Evolutionary conservation across 345 rosid genomes (phyloP), one percentile per base, ranked within the genome.

Genomic region (Clausena lansium): DNA sequence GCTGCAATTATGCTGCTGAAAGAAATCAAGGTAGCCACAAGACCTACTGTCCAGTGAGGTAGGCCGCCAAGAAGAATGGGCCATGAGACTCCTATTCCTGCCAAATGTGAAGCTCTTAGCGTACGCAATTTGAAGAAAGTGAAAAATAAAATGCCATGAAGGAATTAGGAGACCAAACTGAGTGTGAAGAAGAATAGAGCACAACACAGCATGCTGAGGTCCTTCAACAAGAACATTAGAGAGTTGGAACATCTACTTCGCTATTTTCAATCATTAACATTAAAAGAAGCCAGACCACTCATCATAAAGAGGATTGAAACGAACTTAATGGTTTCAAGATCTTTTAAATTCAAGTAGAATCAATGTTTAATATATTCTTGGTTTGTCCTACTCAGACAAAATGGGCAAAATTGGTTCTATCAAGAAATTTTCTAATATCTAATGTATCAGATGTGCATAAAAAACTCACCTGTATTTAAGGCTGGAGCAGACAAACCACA

Each of bases 31-130:
- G 97, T 83, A 2, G 97, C 96, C 63, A 93, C 98, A 73, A 95
- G 97, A 73, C 99, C 99, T 35, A 93, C 96, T 0, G 97, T 93
- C 99, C 99, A 95, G 67, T 93, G 98, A 78, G 88, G 87, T 86
- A 88, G 94, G 35, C 98, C 98, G 58, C 97, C 98, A 38, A 93
- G 88, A 80, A 93, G 85, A 80, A 79, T 36, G 9, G 97, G 96
- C 98, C 98, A 93, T 39, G 81, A 72, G 78, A 86, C 84, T 78
- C 87, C 96, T 73, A 89, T 41, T 80, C 88, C 97, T 95, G 91
- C 69, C 80, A 70, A 82, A 80, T n/a, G 81, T 67, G 79, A 85
- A 78, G 73, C 67, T 75, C 39, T 82, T 70, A 79, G 69, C 30
- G 73, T 70, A 75, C 67, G 80, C 39, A 84, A 55, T 61, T 77